These are phyloP conservation scores for Pisolithus tinctorius DNA, from an alignment of 768 basidiomycete species.

Conservation along the genomic window DNA sequence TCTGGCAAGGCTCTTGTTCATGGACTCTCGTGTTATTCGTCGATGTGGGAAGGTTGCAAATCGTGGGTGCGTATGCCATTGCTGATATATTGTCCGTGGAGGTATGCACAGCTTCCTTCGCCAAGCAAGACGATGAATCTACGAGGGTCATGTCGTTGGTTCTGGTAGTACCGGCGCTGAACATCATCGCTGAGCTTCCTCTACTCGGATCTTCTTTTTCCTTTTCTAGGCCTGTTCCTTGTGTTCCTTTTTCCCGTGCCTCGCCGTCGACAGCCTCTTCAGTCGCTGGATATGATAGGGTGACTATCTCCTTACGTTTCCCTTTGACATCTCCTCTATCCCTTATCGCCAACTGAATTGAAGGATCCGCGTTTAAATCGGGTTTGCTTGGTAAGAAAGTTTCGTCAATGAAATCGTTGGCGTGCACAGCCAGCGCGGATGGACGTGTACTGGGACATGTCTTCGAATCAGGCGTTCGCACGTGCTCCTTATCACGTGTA, in stretches of 20 bases:
- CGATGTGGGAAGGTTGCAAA: too few species aligned
- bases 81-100: background rate
- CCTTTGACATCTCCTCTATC: constrained; percentile 4
- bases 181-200: background rate
- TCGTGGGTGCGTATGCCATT: too few species aligned
- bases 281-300: background rate
- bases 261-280: background rate
- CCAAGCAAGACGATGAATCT: background rate
- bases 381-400: background rate
- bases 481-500: too few species aligned
- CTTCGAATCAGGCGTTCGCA: background rate
- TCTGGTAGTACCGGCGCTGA: background rate
- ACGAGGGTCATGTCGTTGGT: background rate
- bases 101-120: too few species aligned
- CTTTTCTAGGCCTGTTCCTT: background rate
- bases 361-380: background rate
- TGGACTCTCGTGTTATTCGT: too few species aligned
- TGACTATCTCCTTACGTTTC: constrained; percentile 1
- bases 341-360: background rate
- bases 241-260: background rate
- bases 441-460: background rate
- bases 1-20: too few species aligned
- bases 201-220: background rate
- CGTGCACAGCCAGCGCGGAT: background rate
- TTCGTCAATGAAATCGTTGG: background rate